Evolutionary conservation across 179 eudicot genomes (phyloP).

Genomic region (Drosera spatulata): DNA sequence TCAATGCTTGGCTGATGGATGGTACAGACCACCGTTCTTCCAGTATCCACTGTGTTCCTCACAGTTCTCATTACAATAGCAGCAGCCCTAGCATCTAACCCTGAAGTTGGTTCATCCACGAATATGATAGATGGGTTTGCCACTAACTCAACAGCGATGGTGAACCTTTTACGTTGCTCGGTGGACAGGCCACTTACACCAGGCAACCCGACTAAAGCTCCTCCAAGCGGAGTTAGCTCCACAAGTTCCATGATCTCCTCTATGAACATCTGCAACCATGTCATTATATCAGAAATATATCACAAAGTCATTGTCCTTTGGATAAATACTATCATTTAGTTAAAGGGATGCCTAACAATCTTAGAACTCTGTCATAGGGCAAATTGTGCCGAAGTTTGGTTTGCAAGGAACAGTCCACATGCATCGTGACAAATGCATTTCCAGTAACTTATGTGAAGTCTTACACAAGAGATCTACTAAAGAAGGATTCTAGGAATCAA

Average conservation of each 20-base stretch:
- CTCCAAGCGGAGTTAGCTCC: conserved; percentile 19
- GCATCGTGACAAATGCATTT: no score
- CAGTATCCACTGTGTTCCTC: conserved; percentile 46
- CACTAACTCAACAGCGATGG: conserved; percentile 14
- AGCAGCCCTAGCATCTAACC: conserved; percentile 13
- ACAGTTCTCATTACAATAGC: conserved; percentile 37
- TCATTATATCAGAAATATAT: not conserved
- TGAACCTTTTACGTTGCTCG: conserved; percentile 18
- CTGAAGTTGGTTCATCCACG: conserved; percentile 27
- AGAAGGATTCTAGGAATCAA: no score
- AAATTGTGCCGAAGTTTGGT: no score
- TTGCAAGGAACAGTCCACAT: no score
- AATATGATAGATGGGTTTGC: conserved; percentile 15
- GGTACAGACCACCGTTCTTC: conserved; percentile 53
- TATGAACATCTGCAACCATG: conserved; percentile 13
- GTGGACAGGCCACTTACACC: conserved; percentile 13
- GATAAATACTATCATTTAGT: not conserved
- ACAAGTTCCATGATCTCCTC: conserved; percentile 51
- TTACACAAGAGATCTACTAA: no score
- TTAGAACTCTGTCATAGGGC: no score
- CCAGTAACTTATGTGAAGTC: no score
- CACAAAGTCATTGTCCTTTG: not conserved
- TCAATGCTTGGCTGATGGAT: conserved; percentile 47
- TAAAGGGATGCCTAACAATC: no score
- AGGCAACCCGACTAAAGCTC: conserved; percentile 9